phyloP scores from a whole-genome alignment of 108 stramenopile genomes.

The Craspedostauros australis region DNA sequence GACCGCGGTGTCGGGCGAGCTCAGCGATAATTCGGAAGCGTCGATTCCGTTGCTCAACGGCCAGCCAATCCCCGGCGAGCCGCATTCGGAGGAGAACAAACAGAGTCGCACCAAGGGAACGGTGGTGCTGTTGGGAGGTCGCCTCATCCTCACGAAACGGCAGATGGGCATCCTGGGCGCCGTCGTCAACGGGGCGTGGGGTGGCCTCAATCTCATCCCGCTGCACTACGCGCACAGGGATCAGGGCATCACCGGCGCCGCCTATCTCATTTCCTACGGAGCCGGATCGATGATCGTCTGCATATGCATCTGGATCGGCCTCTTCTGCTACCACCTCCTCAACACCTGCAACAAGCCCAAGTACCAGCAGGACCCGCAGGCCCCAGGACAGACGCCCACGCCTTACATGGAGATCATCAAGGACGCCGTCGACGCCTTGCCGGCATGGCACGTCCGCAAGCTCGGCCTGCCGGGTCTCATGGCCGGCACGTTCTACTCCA shows the following conservation, averaged over 20 bases:
- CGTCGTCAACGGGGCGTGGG: constrained; percentile 44
- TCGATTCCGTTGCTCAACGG: no score
- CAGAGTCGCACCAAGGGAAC: no score
- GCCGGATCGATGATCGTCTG: constrained; percentile 43
- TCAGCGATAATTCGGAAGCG: no score
- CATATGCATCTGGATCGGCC: constrained; percentile 28
- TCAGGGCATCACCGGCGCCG: constrained; percentile 19
- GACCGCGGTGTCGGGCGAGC: no score
- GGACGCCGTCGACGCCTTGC: constrained; percentile 40
- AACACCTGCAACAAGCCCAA: no score
- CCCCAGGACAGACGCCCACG: constrained; percentile 10
- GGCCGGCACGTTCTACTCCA: constrained; percentile 46
- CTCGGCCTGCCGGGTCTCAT: constrained; percentile 35
- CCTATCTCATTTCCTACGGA: constrained; percentile 39
- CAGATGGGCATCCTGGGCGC: constrained; percentile 48
- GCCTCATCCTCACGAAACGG: constrained; percentile 31
- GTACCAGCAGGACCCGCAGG: constrained; percentile 7
- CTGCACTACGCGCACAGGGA: constrained; percentile 42
- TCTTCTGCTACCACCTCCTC: constrained; percentile 26
- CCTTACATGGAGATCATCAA: not conserved
- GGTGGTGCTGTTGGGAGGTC: constrained; percentile 19
- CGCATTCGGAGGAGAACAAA: no score
- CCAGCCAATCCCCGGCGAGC: no score
- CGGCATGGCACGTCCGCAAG: constrained; percentile 41
- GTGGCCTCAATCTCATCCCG: constrained; percentile 45